Percentiles rank a stretch among this genome's conserved stretches.
These are phyloP conservation scores for Cicer pinnatifidum DNA, from an alignment of 306 rosid genomes.

Conservation along the genomic window DNA sequence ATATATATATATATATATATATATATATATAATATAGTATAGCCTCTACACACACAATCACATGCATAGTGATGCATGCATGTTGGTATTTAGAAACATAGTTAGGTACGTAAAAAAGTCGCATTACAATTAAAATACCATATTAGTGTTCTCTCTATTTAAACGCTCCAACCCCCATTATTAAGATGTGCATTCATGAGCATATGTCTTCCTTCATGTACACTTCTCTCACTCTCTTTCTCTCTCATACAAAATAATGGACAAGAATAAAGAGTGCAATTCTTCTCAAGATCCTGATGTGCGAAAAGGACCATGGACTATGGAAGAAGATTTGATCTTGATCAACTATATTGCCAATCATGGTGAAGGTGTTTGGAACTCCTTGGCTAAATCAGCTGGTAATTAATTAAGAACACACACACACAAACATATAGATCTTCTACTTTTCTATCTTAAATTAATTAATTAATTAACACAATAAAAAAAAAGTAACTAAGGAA, in stretches of 20 bases:
- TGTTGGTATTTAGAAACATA: constrained; percentile 43
- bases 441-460: neutral
- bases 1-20: too few species aligned
- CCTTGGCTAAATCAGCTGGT: constrained; percentile 96
- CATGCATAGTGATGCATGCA: constrained; percentile 41
- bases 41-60: constrained; percentile 3
- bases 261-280: constrained; percentile 57
- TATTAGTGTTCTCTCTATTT: constrained; percentile 57
- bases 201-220: constrained; percentile 40
- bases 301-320: constrained; percentile 98
- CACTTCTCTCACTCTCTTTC: neutral
- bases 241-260: constrained; percentile 52
- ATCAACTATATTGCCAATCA: constrained; percentile 92
- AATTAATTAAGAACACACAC: constrained; percentile 7
- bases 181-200: constrained; percentile 43
- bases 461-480: neutral
- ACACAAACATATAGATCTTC: neutral
- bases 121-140: constrained; percentile 37
- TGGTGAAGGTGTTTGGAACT: constrained; percentile 99
- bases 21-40: too few species aligned
- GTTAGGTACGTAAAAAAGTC: constrained; percentile 50
- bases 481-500: too few species aligned
- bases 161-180: constrained; percentile 63
- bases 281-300: constrained; percentile 80
- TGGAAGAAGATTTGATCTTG: constrained; percentile 94